Conservation (phyloP, 2,329 filamentous ascomycete species). For the Cryphonectria nitschkei region DNA sequence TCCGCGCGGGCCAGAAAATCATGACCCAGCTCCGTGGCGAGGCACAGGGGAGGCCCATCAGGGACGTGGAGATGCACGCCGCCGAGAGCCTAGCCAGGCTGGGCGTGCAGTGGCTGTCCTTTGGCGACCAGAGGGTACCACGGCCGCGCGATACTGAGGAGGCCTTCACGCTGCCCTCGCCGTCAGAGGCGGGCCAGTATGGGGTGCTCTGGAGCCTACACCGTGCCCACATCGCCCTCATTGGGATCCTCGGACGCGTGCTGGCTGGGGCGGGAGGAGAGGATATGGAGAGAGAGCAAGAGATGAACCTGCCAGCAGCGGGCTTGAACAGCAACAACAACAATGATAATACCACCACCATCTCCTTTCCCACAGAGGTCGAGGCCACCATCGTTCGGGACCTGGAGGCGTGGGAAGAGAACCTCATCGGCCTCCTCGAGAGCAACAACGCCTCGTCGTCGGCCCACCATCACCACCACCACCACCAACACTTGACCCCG, state of each 20-base stretch:
- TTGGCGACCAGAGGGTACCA: conserved; percentile 38
- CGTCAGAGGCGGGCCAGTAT: background rate
- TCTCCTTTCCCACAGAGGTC: background rate
- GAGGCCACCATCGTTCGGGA: background rate
- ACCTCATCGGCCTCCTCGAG: conserved; percentile 4
- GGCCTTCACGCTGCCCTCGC: background rate
- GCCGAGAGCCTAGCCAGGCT: conserved; percentile 35
- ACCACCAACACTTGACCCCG: background rate
- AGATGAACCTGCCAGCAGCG: background rate
- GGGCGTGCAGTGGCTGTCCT: conserved; percentile 42
- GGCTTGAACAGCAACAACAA: too few species aligned
- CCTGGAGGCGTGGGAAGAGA: conserved; percentile 14
- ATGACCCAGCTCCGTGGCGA: conserved; percentile 28
- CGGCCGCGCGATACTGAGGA: conserved; percentile 32
- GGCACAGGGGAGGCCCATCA: conserved; percentile 11
- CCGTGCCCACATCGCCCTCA: conserved; percentile 28
- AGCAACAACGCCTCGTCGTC: background rate
- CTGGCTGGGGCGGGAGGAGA: conserved; percentile 13
- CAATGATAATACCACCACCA: too few species aligned
- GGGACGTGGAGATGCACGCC: conserved; percentile 27
- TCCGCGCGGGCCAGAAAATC: conserved; percentile 37
- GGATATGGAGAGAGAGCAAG: background rate
- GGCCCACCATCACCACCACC: background rate
- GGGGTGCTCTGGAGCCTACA: conserved; percentile 18
- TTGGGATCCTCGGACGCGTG: conserved; percentile 29